Base-by-base conservation (phyloP, 192 early-diverging fungal genomes). In the Physocladia obscura region DNA sequence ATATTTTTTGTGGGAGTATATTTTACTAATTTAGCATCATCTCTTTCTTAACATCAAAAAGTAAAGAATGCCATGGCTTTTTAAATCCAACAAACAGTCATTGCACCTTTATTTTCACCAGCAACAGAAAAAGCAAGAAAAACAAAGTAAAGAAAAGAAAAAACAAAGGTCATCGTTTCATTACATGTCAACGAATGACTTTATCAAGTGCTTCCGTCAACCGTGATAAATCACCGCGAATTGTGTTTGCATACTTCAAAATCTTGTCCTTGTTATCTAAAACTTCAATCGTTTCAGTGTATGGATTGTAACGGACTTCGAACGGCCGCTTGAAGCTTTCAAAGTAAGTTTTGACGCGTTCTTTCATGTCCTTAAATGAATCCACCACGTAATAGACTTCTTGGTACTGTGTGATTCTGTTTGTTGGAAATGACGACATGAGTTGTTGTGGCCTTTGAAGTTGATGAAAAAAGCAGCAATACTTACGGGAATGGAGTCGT, bases 331-430 rank as follows among this genome's bases (percentile, higher is more conserved):
- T 80, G 39, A 56, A 54, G 17, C 48, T 31, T 4, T 68, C 51
- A 68, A 54, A 68, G 81, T 34, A 84, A 71, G 67, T 62, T 48
- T 91, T 89, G 50, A 98, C 88, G 70, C 94, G 88, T 64, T 89
- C 86, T 76, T 95, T 94, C 31, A 94, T 93, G 76, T 94, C 92
- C 71, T 88, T 90, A 83, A 98, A 98, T 40, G 89, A 92, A 13
- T 94, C 92, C 1, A 94, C 94, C 2, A 98, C 92, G 88, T 93
- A 98, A 77, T 98, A 98, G 17, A 90, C 67, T 19, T 93, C 93
- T 81, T 98, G 96, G 87, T 91, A 98, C 74, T 93, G 83, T 1
- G 93, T 95, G 64, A 98, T 93, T 17, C 76, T 78, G 57, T 22
- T n/a, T n/a, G n/a, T n/a, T n/a, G n/a, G n/a, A n/a, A n/a, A n/a